Base-by-base conservation (phyloP, 1,284 basidiomycete genomes). In the Ustilago trichophora region DNA sequence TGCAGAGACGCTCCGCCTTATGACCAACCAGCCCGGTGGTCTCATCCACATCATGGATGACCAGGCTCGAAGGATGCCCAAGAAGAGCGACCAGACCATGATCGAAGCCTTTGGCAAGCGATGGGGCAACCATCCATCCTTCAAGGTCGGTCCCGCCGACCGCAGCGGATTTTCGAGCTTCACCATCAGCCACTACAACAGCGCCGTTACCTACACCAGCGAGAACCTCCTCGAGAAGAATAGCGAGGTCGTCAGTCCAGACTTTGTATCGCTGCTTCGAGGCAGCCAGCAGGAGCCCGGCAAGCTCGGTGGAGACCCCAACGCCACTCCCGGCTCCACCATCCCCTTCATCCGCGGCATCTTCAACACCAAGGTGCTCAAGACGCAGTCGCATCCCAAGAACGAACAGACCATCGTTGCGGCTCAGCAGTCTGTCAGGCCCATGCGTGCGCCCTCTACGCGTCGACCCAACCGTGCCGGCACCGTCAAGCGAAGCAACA, bases 1-100 rank as follows among this genome's bases (percentile, higher is more conserved):
- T 82, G 83, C 90, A 13, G 93, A 98, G 80, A 92, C 91, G 70
- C 82, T 98, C 27, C 88, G 91, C 11, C 85, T 99, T 40, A 84
- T 98, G 36, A 90, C 92, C 75, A 90, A 93, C 80, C 86, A 87
- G 68, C 93, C 92, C 3, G 92, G 92, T 13, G 95, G 96, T 4
- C 85, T 98, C 26, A 89, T 97, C 47, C 92, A 95, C 79, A 98
- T 98, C 82, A 92, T 98, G 89, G 94, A 98, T 80, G 95, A 98
- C 78, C 93, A 97, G 82, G 90, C 93, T 10, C 86, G 90, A 15
- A 86, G 91, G 34, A 86, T 87, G 64, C 89, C 91, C 29, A 93
- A 93, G 84, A 95, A 94, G 87, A 93, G 89, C 7, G 92, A 97
- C 76, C 86, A 89, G 54, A 92, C 90, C 4, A 96, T 98, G 92